Evolutionary conservation across 805 yeast species (phyloP), one percentile per base, ranked within the genome.

Genomic region (Wickerhamiella dianesei): DNA sequence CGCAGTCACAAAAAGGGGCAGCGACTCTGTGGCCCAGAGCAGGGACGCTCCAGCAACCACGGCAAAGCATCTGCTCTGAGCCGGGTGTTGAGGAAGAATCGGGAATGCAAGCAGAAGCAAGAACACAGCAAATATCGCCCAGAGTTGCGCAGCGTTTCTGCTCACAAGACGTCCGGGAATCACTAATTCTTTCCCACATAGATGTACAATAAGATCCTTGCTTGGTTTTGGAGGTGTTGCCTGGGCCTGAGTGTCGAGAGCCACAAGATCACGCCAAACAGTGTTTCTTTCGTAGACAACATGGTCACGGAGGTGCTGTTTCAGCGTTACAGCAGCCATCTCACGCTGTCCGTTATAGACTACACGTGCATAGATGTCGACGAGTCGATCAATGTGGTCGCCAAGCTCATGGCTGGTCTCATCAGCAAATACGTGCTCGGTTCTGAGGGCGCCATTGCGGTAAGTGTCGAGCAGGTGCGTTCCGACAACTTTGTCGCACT

Each of bases 271-370:
- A 60, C 92, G 80, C 98, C 98, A 89, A 22, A 89, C 96, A 0
- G 96, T 89, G 62, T 87, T 87, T 63, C 98, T 75, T 65, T 89
- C 97, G 94, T 96, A 89, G 17, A 88, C 95, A 35, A 89, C 83
- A 62, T 89, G 94, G 57, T 89, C 98, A 53, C 96, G 72, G 53
- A 89, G 65, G 66, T 76, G 73, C 49, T 75, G 58, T 46, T 72
- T 65, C 40, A 78, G 63, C 36, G 57, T 57, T 63, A 71, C 76
- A 37, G 66, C 67, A 0, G 88, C 82, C 40, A 57, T 59, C 3
- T 58, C 64, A 14, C 52, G 40, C 56, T 69, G 53, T 49, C 65
- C 50, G 62, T 73, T 59, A 54, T 72, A 56, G 8, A 70, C 60
- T 18, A 77, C 62, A 16, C 68, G 62, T 2, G 89, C 81, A 58